These are phyloP conservation scores for Rubia tinctorum DNA, from an alignment of 305 asterid species.

Conservation along the genomic window DNA sequence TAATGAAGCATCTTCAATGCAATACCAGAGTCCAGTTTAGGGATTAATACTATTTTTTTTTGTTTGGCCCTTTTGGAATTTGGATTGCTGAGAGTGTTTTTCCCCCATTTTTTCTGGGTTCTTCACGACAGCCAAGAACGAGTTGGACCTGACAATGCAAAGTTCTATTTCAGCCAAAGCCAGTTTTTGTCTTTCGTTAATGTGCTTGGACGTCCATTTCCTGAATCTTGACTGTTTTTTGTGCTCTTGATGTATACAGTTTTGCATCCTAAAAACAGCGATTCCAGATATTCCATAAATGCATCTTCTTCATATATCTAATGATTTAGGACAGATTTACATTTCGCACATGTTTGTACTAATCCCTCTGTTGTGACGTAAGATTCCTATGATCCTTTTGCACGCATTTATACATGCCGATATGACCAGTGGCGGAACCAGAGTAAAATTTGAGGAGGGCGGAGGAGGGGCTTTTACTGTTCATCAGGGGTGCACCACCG, in stretches of 20 bases:
- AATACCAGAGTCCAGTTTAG: too few species aligned
- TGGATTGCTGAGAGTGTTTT: not conserved
- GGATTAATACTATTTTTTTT: too few species aligned
- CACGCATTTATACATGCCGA: too few species aligned
- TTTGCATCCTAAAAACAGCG: not conserved
- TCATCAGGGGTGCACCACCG: too few species aligned
- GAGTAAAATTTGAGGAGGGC: too few species aligned
- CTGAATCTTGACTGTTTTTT: not conserved
- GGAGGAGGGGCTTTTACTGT: too few species aligned
- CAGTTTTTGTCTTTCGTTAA: slow-evolving; percentile 33
- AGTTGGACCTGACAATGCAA: slow-evolving; percentile 35
- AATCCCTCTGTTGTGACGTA: too few species aligned
- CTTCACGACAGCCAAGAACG: slow-evolving; percentile 20
- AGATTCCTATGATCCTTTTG: too few species aligned
- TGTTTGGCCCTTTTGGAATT: not conserved
- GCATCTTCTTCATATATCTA: not conserved
- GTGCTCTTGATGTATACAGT: slow-evolving; percentile 3
- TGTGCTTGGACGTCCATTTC: slow-evolving; percentile 3
- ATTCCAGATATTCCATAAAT: not conserved
- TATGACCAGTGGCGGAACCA: too few species aligned
- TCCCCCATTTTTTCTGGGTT: not conserved
- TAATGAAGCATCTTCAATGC: too few species aligned
- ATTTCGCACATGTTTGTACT: too few species aligned
- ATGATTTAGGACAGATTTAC: too few species aligned
- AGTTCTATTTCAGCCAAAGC: slow-evolving; percentile 37